phyloP scores from a whole-genome alignment of 352 stramenopile species.

The Globisporangium barbulae region DNA sequence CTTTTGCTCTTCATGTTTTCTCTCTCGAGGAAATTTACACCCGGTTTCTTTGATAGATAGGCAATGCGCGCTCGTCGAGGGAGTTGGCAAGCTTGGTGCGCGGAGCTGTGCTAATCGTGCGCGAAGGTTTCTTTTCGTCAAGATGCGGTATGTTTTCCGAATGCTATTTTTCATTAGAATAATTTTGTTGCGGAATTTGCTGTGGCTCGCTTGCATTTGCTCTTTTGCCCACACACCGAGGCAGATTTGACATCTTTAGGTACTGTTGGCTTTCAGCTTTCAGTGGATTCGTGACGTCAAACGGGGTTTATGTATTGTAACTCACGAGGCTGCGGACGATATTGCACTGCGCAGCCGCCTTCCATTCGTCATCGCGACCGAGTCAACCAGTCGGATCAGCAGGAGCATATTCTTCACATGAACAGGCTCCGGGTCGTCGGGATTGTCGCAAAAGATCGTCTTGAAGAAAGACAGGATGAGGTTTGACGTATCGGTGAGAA shows the following conservation, averaged over 20 bases:
- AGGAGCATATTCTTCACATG: constrained; percentile 39
- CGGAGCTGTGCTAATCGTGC: background rate
- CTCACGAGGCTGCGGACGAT: background rate
- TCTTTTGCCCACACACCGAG: background rate
- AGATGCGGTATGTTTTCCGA: constrained; percentile 12
- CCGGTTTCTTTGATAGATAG: constrained; percentile 10
- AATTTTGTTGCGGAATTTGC: background rate
- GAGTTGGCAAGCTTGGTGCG: background rate
- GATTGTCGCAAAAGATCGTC: constrained; percentile 33
- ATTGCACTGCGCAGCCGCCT: constrained; percentile 15
- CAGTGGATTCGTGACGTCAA: too few relatives aligned
- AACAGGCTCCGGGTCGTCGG: constrained; percentile 21
- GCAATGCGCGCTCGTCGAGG: background rate
- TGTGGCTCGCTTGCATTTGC: background rate
- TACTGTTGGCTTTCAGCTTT: background rate
- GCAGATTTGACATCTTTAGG: background rate
- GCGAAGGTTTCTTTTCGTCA: background rate
- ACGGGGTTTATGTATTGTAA: background rate
- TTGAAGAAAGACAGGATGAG: constrained; percentile 52
- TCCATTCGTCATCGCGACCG: constrained; percentile 27
- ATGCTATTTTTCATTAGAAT: background rate
- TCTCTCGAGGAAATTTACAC: constrained; percentile 11
- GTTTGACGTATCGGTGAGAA: constrained; percentile 56
- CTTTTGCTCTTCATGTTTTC: constrained; percentile 6
- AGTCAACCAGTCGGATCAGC: constrained; percentile 48